phyloP scores from a whole-genome alignment of 2,329 filamentous ascomycete species.

The Colletotrichum ledebouriae region DNA sequence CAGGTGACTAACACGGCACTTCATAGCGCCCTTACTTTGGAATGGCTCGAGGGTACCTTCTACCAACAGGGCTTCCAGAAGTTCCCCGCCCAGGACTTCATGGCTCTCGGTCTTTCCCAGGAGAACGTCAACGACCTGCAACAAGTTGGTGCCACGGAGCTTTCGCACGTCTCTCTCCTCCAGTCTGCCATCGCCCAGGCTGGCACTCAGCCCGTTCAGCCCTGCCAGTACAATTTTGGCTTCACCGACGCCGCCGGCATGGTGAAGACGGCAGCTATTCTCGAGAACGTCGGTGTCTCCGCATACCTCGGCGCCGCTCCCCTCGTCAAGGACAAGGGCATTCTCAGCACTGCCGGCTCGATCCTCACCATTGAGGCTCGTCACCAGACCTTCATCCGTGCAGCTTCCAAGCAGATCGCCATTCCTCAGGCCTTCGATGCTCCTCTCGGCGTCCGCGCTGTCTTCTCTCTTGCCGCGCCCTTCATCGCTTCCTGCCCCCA shows the following conservation, averaged over 20 bases:
- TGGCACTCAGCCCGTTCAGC: conserved; percentile 74
- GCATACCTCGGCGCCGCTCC: conserved; percentile 80
- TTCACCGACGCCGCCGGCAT: conserved; percentile 76
- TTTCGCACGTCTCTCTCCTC: conserved; percentile 69
- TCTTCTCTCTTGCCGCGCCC: conserved; percentile 80
- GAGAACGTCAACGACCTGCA: conserved; percentile 62
- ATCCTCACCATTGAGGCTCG: conserved; percentile 81
- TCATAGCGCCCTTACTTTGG: conserved; percentile 75
- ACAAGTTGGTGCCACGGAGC: conserved; percentile 46
- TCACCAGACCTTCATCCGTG: conserved; percentile 80
- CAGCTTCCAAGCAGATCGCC: conserved; percentile 68
- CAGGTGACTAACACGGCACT: conserved; percentile 2
- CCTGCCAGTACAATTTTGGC: conserved; percentile 80
- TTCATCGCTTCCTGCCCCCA: conserved; percentile 80
- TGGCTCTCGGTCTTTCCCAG: conserved; percentile 69
- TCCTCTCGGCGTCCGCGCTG: conserved; percentile 74
- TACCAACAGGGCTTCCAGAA: conserved; percentile 78
- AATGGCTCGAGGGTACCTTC: conserved; percentile 80
- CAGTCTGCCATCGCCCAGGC: conserved; percentile 71
- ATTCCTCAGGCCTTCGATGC: conserved; percentile 79
- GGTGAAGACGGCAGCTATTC: conserved; percentile 76
- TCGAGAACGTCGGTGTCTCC: conserved; percentile 81
- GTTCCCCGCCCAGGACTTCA: conserved; percentile 75
- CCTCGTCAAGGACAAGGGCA: conserved; percentile 68
- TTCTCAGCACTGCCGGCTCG: conserved; percentile 75